Base-by-base conservation (phyloP, 768 basidiomycete species). In the Tulasnella sp. region DNA sequence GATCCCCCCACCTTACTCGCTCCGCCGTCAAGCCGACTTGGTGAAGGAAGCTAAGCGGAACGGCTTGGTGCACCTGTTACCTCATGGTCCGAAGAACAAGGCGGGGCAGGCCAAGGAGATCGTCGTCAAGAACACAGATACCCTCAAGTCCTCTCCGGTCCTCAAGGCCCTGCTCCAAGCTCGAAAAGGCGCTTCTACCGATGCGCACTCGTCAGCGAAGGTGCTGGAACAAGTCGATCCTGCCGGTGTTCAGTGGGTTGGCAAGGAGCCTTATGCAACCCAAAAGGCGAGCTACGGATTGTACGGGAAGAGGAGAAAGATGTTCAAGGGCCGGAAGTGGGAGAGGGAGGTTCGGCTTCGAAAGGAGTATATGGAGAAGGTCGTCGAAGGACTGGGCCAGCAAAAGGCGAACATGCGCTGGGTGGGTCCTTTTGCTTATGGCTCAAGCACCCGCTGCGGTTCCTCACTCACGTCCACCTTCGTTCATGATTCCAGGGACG, bases 241-340 rank as follows among this genome's bases (percentile, higher is more conserved):
- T 27, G 73, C 62, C 6, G 62, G 62, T 3, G 34, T 68, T n/a
- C 21, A 81, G 74, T 81, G 84, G 44, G 79, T 81, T 31, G 84
- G 84, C 31, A 68, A 68, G 83, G 81, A 83, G 77, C 85, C 85
- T 62, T 83, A 82, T 72, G 73, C 62, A 31, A 34, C 62, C 21
- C 62, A 84, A 58, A 83, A 83, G 77, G 82, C 83, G 82, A 84
- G 83, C 80, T 82, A 75, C 73, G 89, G 92, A 77, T 85, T 95
- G 82, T 96, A 95, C 81, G 90, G 91, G 14, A 91, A 88, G 79
- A 93, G 89, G 89, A 92, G 91, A 88, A 87, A 89, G 81, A 95
- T 95, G 94, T 95, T 96, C 90, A 96, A 95, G 88, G 94, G 94
- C n/a, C 94, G 95, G 88, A 92, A 89, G 82, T 94, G 92, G 92